phyloP scores from a whole-genome alignment of 148 eudicot species.

The Linanthus parryae region DNA sequence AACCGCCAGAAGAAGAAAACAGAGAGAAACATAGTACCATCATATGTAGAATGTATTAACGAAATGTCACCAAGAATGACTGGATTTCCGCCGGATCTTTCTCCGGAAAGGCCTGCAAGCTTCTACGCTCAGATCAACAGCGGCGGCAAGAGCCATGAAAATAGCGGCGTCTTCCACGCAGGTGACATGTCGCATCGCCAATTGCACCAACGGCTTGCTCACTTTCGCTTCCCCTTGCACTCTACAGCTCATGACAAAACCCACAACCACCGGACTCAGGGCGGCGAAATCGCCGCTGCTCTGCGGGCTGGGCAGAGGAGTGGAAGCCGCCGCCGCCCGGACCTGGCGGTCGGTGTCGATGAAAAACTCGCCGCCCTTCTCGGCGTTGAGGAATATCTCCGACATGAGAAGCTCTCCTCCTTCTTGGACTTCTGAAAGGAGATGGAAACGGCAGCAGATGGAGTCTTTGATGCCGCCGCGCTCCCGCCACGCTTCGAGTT shows the following conservation, averaged over 20 bases:
- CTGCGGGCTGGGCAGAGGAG: conserved; percentile 44
- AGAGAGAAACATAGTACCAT: no score
- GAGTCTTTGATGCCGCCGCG: conserved; percentile 38
- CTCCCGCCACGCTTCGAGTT: conserved; percentile 62
- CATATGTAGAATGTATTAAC: no score
- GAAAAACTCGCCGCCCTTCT: conserved; percentile 54
- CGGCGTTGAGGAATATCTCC: conserved; percentile 39
- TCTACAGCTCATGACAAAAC: conserved; percentile 56
- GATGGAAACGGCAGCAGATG: conserved; percentile 45
- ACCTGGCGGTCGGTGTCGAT: conserved; percentile 41
- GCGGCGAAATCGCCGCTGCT: conserved; percentile 48
- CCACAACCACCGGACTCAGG: conserved; percentile 34
- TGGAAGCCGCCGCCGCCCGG: conserved; percentile 18
- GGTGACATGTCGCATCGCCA: conserved; percentile 52
- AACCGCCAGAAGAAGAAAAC: no score
- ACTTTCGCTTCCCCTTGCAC: conserved; percentile 44
- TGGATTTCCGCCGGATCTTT: conserved; percentile 22
- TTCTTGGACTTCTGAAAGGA: conserved; percentile 37
- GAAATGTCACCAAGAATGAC: conserved; percentile 43
- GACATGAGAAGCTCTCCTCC: conserved; percentile 48
- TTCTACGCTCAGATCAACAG: conserved; percentile 53
- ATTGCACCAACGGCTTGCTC: conserved; percentile 48
- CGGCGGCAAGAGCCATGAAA: conserved; percentile 60
- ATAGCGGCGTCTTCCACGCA: conserved; percentile 59
- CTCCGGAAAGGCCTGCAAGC: conserved; percentile 50